Conservation (phyloP, 2,329 filamentous ascomycete genomes). For the Calonectria hawksworthii region DNA sequence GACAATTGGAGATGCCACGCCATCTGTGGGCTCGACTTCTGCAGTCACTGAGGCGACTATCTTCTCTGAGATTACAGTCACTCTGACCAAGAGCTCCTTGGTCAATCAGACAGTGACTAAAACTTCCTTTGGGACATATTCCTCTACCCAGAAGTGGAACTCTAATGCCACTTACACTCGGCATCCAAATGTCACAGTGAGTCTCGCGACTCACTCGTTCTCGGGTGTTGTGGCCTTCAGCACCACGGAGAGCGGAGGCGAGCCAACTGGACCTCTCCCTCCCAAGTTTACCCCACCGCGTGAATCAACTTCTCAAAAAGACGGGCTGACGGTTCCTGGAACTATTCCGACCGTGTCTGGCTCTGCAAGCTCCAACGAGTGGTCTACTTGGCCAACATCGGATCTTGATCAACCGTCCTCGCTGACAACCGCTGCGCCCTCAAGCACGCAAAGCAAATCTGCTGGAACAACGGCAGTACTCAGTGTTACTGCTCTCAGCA, state of each 20-base stretch:
- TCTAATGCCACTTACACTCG: not conserved
- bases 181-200: not conserved
- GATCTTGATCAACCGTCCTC: not conserved
- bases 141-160: not conserved
- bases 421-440: not conserved
- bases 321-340: not conserved
- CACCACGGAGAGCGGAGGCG: not conserved
- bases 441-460: not conserved
- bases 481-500: not conserved
- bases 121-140: not conserved
- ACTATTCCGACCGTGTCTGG: not conserved
- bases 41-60: not conserved
- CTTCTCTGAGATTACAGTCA: not conserved
- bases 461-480: not conserved
- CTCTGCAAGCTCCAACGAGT: not conserved
- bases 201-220: not conserved
- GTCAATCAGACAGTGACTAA: not conserved
- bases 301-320: not conserved
- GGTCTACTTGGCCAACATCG: not conserved
- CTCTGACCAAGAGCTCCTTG: not conserved
- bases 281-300: not conserved
- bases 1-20: not conserved
- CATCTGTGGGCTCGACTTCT: not conserved
- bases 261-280: not conserved
- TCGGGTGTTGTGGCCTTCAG: not conserved